Evolutionary conservation across 208 protist species (phyloP).

Genomic region (Crithidia fasciculata): DNA sequence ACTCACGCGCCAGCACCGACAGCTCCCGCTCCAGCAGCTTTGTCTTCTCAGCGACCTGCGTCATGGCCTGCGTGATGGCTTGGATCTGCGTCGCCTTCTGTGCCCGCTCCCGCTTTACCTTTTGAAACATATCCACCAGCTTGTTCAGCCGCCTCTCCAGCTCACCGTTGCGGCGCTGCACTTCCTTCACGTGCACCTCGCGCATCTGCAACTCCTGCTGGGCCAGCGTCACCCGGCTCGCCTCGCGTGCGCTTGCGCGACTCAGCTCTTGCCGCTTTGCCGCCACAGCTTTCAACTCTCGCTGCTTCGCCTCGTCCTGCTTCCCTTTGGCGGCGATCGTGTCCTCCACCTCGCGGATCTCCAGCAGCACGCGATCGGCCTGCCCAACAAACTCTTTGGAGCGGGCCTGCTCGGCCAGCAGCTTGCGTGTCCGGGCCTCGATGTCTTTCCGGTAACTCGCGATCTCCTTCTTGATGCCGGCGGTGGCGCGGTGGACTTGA

Average conservation of each 20-base stretch:
- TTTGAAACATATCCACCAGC: constrained; percentile 86
- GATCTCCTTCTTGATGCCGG: constrained; percentile 59
- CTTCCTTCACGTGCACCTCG: constrained; percentile 56
- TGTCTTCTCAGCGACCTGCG: constrained; percentile 96
- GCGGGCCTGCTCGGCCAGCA: constrained; percentile 87
- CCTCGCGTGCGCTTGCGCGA: constrained; percentile 86
- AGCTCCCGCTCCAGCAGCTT: constrained; percentile 96
- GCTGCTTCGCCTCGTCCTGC: constrained; percentile 80
- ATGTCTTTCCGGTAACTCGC: constrained; percentile 68
- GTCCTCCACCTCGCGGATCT: constrained; percentile 80
- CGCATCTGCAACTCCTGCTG: constrained; percentile 93
- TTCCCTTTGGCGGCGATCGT: constrained; percentile 56
- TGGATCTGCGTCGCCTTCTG: constrained; percentile 95
- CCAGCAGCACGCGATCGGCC: constrained; percentile 48
- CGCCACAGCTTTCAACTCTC: constrained; percentile 71
- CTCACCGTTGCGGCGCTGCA: constrained; percentile 67
- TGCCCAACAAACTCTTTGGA: constrained; percentile 78
- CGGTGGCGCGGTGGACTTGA: constrained; percentile 47
- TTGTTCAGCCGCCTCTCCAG: constrained; percentile 76
- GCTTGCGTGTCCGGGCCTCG: constrained; percentile 78
- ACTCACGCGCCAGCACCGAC: constrained; percentile 90
- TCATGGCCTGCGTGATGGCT: constrained; percentile 89
- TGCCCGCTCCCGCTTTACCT: constrained; percentile 93
- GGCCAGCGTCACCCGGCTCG: constrained; percentile 68
- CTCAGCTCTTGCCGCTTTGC: constrained; percentile 82